Evolutionary conservation across 805 yeast species (phyloP), one percentile per base, ranked within the genome.

Genomic region (Cyberlindnera bimundalis): DNA sequence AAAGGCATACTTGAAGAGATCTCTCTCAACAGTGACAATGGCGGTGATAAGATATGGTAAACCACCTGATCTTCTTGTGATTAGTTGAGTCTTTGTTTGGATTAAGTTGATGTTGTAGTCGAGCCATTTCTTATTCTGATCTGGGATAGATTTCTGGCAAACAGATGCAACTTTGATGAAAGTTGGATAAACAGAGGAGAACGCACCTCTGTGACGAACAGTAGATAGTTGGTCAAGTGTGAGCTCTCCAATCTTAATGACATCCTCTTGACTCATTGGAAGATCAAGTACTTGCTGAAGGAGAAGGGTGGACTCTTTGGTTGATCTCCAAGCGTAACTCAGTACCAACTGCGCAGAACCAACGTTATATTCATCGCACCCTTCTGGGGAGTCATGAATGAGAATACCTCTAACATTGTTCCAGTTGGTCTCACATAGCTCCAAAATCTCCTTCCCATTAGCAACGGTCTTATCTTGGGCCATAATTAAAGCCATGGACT

Each of bases 31-130:
- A 1, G 78, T 68, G n/a, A 90, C 66, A 14, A 87, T 74, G 1
- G 85, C 93, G 1, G 93, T 74, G 12, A 91, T 68, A 38, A 91
- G 65, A 52, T 68, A 82, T 2, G 98, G 98, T 14, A 93, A 62
- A 0, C 98, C 97, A 3, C 96, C 98, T 1, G 97, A 89, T 48
- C 98, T 70, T 58, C 98, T 73, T 0, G 96, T 84, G 37, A 90
- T 83, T 33, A 76, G 73, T 52, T 87, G 90, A 0, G 83, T 68
- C 51, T 74, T 77, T 1, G 67, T 67, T 45, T 73, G 71, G 19
- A 86, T 64, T 33, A 78, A 57, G 4, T 58, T 54, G 13, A 89
- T 51, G 48, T 77, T 82, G n/a, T 66, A 60, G 13, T 67, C 55
- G 3, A 89, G 60, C 96, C 95, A 87, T 12, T 48, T 41, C 10